phyloP scores from a whole-genome alignment of 2,329 filamentous ascomycete species.

The Arthroderma uncinatum region DNA sequence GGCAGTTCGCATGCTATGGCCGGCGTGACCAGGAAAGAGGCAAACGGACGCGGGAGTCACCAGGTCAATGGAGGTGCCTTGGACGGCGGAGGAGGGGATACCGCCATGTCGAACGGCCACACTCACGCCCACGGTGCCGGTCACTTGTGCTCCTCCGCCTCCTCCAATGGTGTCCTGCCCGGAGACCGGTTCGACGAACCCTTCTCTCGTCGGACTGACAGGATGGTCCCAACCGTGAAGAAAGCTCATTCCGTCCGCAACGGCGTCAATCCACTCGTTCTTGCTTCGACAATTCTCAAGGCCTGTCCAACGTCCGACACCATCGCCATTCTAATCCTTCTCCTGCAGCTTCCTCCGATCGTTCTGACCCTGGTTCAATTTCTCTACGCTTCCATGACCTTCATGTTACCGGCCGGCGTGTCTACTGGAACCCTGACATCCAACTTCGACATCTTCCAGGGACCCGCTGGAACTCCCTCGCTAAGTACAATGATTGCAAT shows the following conservation, averaged over 20 bases:
- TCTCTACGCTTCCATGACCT: slow-evolving; percentile 83
- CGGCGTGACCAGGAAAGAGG: slow-evolving; percentile 26
- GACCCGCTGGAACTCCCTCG: slow-evolving; percentile 73
- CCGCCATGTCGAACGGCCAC: slow-evolving; percentile 20
- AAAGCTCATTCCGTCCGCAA: slow-evolving; percentile 25
- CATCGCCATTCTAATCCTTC: slow-evolving; percentile 88
- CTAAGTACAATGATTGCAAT: slow-evolving; percentile 73
- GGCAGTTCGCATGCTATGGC: slow-evolving; percentile 21
- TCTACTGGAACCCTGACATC: slow-evolving; percentile 65
- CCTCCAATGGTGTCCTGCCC: slow-evolving; percentile 24
- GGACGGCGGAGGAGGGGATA: background rate
- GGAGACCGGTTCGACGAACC: slow-evolving; percentile 16
- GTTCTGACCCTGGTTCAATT: slow-evolving; percentile 82
- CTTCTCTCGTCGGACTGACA: slow-evolving; percentile 24
- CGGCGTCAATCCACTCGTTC: slow-evolving; percentile 60
- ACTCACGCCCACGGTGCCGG: slow-evolving; percentile 27
- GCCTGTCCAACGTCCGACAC: slow-evolving; percentile 89
- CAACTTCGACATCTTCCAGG: slow-evolving; percentile 84
- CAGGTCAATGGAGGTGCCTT: slow-evolving; percentile 14
- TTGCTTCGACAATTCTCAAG: slow-evolving; percentile 75
- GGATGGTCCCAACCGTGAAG: slow-evolving; percentile 15
- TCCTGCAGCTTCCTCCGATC: slow-evolving; percentile 82
- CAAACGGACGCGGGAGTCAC: slow-evolving; percentile 4
- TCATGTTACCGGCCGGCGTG: slow-evolving; percentile 71
- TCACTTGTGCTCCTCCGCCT: slow-evolving; percentile 24